A percentile compares a stretch with the other conserved stretches of the same genome.
Evolutionary conservation across 768 basidiomycete genomes (phyloP).

Genomic region (Pilatotrama ljubarskyi): DNA sequence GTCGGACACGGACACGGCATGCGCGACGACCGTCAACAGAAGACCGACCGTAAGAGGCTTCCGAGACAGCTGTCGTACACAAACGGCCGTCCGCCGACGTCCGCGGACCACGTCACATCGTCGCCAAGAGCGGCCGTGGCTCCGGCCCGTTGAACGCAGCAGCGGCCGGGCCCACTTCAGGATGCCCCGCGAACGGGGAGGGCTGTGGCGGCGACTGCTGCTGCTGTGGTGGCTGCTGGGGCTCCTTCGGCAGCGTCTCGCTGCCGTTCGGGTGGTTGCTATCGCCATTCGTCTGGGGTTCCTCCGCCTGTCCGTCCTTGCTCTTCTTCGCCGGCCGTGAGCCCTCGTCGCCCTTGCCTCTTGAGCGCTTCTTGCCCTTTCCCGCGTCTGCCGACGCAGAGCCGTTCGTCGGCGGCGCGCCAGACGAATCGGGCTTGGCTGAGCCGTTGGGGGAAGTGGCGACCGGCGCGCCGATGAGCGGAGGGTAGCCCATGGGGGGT

Average conservation of each 20-base stretch:
- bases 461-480: conserved; percentile 19
- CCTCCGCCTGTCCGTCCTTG: conserved; percentile 26
- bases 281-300: conserved; percentile 1
- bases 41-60: neutral
- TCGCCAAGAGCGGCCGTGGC: conserved; percentile 21
- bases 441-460: conserved; percentile 28
- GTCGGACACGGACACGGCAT: neutral
- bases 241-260: conserved; percentile 13
- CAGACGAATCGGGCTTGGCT: conserved; percentile 26
- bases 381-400: conserved; percentile 21
- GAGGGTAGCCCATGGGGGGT: conserved; percentile 24
- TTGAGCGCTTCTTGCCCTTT: conserved; percentile 32
- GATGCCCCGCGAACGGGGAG: conserved; percentile 7
- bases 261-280: neutral
- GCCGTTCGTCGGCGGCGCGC: conserved; percentile 17
- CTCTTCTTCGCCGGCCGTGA: conserved; percentile 35
- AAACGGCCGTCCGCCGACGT: neutral
- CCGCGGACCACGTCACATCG: conserved; percentile 14
- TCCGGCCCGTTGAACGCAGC: conserved; percentile 20
- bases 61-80: neutral
- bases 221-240: conserved; percentile 3
- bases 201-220: conserved; percentile 4
- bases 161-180: conserved; percentile 13
- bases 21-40: neutral
- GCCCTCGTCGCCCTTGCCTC: conserved; percentile 33